phyloP scores from a whole-genome alignment of 2,329 filamentous ascomycete species.

The Talaromyces sp. region DNA sequence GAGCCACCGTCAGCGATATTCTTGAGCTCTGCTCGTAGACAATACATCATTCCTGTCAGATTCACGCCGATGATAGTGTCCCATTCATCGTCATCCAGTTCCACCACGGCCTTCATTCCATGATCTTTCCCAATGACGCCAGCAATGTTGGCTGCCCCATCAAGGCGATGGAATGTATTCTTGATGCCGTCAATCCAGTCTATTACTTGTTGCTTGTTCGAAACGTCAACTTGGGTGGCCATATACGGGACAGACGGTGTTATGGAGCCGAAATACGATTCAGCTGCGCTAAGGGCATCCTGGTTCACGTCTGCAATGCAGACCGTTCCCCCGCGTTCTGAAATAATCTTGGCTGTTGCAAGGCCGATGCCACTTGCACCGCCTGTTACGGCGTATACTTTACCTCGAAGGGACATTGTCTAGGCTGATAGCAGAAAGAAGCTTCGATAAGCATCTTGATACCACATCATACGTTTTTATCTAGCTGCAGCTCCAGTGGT shows the following conservation, averaged over 20 bases:
- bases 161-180: background rate
- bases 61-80: constrained; percentile 2
- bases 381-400: constrained; percentile 5
- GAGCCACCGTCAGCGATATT: background rate
- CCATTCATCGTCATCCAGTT: constrained; percentile 5
- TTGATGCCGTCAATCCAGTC: background rate
- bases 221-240: background rate
- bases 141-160: constrained; percentile 5
- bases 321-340: background rate
- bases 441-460: background rate
- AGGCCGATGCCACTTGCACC: constrained; percentile 12
- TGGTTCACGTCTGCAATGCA: constrained; percentile 1
- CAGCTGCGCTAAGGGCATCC: background rate
- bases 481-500: background rate
- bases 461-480: background rate
- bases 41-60: constrained; percentile 6
- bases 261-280: background rate
- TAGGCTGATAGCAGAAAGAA: background rate
- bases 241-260: background rate
- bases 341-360: constrained; percentile 4
- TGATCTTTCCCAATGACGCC: background rate
- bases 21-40: constrained; percentile 5
- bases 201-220: background rate
- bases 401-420: background rate
- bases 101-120: background rate